Percentiles rank a stretch among this genome's conserved stretches.
Evolutionary conservation across 352 stramenopile species (phyloP).

Genomic region (Phytophthora europaea): DNA sequence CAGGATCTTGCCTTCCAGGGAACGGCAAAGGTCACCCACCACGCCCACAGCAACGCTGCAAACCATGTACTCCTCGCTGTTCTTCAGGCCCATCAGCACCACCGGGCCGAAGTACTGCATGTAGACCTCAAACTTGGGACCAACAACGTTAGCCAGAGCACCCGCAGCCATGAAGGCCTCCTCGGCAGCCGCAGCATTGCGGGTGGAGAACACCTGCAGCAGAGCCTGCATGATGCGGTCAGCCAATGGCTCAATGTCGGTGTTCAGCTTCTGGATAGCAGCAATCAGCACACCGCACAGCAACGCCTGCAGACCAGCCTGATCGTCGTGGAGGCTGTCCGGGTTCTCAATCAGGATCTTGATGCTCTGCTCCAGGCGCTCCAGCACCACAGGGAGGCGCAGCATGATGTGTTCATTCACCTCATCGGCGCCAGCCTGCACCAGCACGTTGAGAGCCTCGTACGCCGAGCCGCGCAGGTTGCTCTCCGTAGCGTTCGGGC

Average conservation of each 20-base stretch:
- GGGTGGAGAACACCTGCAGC: constrained; percentile 95
- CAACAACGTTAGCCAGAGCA: constrained; percentile 94
- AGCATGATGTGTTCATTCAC: constrained; percentile 85
- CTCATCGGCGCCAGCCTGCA: constrained; percentile 85
- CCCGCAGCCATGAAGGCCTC: constrained; percentile 97
- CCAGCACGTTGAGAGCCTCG: constrained; percentile 95
- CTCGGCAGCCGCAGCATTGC: constrained; percentile 95
- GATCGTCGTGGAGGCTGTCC: constrained; percentile 81
- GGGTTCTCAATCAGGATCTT: constrained; percentile 72
- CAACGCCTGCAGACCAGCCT: constrained; percentile 82
- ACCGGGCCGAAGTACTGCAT: constrained; percentile 95
- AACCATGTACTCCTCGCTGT: constrained; percentile 97
- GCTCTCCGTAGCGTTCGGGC: constrained; percentile 88
- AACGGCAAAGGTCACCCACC: constrained; percentile 96
- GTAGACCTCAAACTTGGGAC: constrained; percentile 96
- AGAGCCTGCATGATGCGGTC: constrained; percentile 97
- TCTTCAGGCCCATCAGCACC: constrained; percentile 93
- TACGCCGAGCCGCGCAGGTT: constrained; percentile 94
- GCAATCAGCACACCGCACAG: constrained; percentile 94
- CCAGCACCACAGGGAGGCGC: constrained; percentile 82
- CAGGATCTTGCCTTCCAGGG: constrained; percentile 93
- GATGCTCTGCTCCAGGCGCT: constrained; percentile 82
- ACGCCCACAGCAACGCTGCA: constrained; percentile 96
- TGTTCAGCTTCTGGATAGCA: constrained; percentile 93
- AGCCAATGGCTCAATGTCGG: constrained; percentile 87